Conservation (phyloP, 202 grass and related monocot species). For the Carex sylvatica region DNA sequence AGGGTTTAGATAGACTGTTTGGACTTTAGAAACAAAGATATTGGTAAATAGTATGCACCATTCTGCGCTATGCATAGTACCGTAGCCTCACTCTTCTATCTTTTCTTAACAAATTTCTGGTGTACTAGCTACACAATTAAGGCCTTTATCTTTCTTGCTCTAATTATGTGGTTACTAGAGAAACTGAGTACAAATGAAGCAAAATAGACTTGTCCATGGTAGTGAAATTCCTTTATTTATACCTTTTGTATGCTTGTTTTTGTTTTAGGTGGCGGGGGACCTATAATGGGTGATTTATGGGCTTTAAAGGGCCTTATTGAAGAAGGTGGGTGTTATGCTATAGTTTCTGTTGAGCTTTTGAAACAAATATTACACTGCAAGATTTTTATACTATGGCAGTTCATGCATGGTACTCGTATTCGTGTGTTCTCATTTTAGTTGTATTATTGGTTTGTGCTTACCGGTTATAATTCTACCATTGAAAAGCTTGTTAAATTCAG, state of each 20-base stretch:
- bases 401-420: neutral
- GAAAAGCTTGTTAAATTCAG: neutral
- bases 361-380: neutral
- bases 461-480: neutral
- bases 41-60: no score
- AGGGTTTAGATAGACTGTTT: no score
- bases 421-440: neutral
- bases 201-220: neutral
- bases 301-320: constrained; percentile 93
- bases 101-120: neutral
- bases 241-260: constrained; percentile 24
- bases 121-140: neutral
- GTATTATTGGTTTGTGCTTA: neutral
- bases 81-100: neutral
- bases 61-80: no score
- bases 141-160: neutral
- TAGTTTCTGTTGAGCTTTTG: constrained; percentile 5
- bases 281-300: constrained; percentile 97
- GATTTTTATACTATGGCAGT: neutral
- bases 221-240: neutral
- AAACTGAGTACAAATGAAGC: neutral
- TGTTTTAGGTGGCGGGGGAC: constrained; percentile 65
- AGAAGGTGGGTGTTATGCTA: constrained; percentile 57
- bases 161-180: neutral
- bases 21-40: no score